Percentiles rank a stretch among this genome's conserved stretches.
These are phyloP conservation scores for Malbranchea zuffiana DNA, from an alignment of 2,329 filamentous ascomycete genomes.

Conservation along the genomic window DNA sequence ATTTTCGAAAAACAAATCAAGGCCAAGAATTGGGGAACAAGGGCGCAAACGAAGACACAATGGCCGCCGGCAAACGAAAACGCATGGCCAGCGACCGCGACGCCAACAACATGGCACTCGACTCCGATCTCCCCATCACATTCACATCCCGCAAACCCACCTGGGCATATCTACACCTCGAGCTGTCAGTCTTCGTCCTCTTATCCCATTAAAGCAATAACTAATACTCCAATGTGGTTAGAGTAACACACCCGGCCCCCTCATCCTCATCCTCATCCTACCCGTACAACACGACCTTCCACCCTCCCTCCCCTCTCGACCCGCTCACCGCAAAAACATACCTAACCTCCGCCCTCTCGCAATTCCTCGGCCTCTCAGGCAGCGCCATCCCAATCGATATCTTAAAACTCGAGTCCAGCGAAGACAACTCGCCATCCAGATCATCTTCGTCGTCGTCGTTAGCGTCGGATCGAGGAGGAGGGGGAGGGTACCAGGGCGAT, in stretches of 20 bases:
- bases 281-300: slow-evolving; percentile 13
- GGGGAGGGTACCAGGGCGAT: too few species aligned
- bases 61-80: slow-evolving; percentile 8
- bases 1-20: too few species aligned
- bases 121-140: slow-evolving; percentile 5
- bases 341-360: slow-evolving; percentile 36
- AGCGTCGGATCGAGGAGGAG: too few species aligned
- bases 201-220: not conserved
- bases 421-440: too few species aligned
- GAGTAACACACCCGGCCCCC: slow-evolving; percentile 7
- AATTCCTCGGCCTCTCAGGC: slow-evolving; percentile 39
- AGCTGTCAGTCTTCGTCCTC: slow-evolving; percentile 23
- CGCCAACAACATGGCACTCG: not conserved
- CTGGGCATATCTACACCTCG: slow-evolving; percentile 36
- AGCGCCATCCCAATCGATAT: slow-evolving; percentile 40
- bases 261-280: slow-evolving; percentile 20
- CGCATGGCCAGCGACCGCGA: not conserved
- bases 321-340: slow-evolving; percentile 38
- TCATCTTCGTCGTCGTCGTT: too few species aligned
- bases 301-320: slow-evolving; percentile 24
- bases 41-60: slow-evolving; percentile 1
- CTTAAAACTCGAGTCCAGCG: slow-evolving; percentile 26
- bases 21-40: not conserved
- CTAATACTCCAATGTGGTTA: not conserved
- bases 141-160: slow-evolving; percentile 35